Percentiles rank a stretch among this genome's conserved stretches.
These are phyloP conservation scores for Ceratocystis diversiconidia DNA, from an alignment of 2,329 filamentous ascomycete species.

Conservation along the genomic window DNA sequence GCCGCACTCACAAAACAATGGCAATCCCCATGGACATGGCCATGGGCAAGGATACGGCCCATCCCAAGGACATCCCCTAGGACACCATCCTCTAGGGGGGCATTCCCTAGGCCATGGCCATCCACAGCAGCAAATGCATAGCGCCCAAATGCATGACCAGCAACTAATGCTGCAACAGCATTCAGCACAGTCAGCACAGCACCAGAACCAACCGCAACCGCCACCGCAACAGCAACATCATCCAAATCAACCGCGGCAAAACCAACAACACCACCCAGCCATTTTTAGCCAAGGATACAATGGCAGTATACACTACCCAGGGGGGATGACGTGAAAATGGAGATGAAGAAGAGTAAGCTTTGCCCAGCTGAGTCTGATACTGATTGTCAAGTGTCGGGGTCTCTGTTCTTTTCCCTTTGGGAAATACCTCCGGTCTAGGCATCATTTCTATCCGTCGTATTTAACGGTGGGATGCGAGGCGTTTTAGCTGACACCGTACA, in stretches of 20 bases:
- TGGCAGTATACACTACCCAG: not conserved
- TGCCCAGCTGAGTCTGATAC: not conserved
- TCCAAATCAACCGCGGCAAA: not conserved
- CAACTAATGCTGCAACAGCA: not conserved
- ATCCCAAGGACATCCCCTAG: not conserved
- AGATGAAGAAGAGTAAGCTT: not conserved
- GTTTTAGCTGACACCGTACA: no score
- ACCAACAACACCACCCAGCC: not conserved
- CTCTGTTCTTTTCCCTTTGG: not conserved
- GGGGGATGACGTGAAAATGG: not conserved
- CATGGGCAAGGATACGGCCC: not conserved
- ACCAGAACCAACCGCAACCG: not conserved
- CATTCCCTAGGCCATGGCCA: not conserved
- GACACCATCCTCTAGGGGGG: not conserved
- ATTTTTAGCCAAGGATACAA: slow-evolving; percentile 4
- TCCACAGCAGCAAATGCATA: not conserved
- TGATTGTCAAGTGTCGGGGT: not conserved
- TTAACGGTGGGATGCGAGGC: no score
- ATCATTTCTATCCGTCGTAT: no score
- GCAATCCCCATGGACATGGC: not conserved
- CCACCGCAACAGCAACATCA: not conserved
- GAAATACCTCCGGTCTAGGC: no score
- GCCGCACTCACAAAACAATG: not conserved
- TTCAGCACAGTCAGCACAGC: not conserved
- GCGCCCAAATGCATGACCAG: not conserved